Conservation (phyloP, 2,329 filamentous ascomycete species). For the Exophiala alcalophila region DNA sequence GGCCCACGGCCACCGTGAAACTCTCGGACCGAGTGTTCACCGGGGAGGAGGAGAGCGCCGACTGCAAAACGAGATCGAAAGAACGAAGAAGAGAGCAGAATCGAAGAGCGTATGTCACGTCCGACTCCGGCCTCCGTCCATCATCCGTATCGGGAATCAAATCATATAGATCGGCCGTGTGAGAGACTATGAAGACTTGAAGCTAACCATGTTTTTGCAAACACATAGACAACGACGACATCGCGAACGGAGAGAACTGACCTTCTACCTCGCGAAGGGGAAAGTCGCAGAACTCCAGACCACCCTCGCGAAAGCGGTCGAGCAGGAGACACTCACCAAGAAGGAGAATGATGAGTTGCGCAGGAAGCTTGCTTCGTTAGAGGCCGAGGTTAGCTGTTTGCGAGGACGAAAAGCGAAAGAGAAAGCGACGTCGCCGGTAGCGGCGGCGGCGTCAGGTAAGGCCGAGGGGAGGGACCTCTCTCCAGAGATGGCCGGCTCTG, state of each 20-base stretch:
- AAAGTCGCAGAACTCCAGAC: constrained; percentile 1
- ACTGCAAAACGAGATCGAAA: constrained; percentile 3
- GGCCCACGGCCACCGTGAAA: background rate
- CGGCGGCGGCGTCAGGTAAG: too few species aligned
- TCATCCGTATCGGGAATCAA: too few species aligned
- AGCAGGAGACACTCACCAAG: constrained; percentile 2
- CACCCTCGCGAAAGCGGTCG: background rate
- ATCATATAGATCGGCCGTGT: too few species aligned
- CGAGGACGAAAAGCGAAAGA: too few species aligned
- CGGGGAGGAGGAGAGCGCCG: background rate
- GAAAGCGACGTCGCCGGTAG: too few species aligned
- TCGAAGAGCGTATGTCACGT: background rate
- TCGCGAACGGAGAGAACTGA: constrained; percentile 1
- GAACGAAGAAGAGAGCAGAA: constrained; percentile 3
- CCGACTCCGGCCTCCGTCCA: background rate
- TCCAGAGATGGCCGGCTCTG: too few species aligned
- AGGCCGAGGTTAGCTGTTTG: background rate
- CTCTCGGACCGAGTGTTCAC: background rate
- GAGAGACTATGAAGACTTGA: too few species aligned
- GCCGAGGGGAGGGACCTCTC: too few species aligned
- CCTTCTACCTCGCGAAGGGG: constrained; percentile 1
- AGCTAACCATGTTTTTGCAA: too few species aligned
- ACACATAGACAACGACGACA: constrained; percentile 2
- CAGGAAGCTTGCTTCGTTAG: background rate
- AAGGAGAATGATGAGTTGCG: constrained; percentile 2